These are phyloP conservation scores for Heliocybe sulcata DNA, from an alignment of 1,284 basidiomycete genomes.

Conservation along the genomic window DNA sequence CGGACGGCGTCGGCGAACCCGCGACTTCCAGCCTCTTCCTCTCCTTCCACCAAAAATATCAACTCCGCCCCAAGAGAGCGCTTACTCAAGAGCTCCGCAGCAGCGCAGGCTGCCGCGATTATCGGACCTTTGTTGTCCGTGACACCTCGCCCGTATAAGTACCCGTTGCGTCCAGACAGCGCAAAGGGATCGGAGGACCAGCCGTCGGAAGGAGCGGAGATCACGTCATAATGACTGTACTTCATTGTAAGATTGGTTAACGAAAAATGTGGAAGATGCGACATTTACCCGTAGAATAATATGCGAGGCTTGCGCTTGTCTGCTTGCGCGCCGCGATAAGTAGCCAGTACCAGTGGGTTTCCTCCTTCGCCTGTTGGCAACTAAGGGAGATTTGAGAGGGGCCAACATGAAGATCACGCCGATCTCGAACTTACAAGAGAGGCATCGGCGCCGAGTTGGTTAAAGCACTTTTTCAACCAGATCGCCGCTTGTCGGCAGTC, in stretches of 20 bases:
- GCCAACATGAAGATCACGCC: slow-evolving; percentile 1
- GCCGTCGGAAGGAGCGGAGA: slow-evolving; percentile 63
- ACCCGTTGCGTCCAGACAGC: slow-evolving; percentile 83
- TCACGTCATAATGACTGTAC: slow-evolving; percentile 86
- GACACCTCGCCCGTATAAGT: slow-evolving; percentile 90
- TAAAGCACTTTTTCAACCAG: slow-evolving; percentile 82
- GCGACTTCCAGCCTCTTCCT: slow-evolving; percentile 88
- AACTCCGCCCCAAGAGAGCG: slow-evolving; percentile 81
- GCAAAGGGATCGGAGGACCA: slow-evolving; percentile 88
- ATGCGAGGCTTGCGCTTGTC: slow-evolving; percentile 59
- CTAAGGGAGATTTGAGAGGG: slow-evolving; percentile 27
- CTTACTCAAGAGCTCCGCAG: slow-evolving; percentile 68
- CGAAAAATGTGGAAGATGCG: not conserved
- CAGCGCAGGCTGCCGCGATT: slow-evolving; percentile 86
- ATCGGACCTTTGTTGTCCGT: slow-evolving; percentile 94
- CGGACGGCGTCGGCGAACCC: slow-evolving; percentile 78
- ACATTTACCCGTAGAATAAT: slow-evolving; percentile 75
- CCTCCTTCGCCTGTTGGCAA: slow-evolving; percentile 54
- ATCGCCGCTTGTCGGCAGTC: slow-evolving; percentile 90
- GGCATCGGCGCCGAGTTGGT: slow-evolving; percentile 79
- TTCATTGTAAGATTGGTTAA: not conserved
- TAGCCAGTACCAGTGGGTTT: slow-evolving; percentile 84
- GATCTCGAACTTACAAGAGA: slow-evolving; percentile 45
- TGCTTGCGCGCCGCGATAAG: slow-evolving; percentile 64
- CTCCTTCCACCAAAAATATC: slow-evolving; percentile 90